A percentile compares a stretch with the other conserved stretches of the same genome.
phyloP scores from a whole-genome alignment of 768 basidiomycete genomes.

The Boletus reticuloceps region DNA sequence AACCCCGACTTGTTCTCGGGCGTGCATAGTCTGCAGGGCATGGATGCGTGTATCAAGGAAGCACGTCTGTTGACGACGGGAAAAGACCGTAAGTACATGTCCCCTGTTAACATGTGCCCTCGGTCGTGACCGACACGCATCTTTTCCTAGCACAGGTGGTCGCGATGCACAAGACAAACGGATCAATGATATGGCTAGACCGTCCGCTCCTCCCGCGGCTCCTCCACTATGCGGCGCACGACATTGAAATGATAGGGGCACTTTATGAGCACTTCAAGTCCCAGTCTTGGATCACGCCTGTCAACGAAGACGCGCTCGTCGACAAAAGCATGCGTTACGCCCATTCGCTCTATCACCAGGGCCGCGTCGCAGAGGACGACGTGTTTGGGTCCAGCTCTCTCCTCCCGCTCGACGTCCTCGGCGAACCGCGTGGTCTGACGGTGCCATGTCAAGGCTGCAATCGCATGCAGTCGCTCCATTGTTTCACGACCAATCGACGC shows the following conservation, averaged over 20 bases:
- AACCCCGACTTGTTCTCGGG: slow-evolving; percentile 25
- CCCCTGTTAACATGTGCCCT: neutral
- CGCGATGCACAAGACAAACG: slow-evolving; percentile 34
- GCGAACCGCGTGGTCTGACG: slow-evolving; percentile 23
- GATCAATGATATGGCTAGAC: slow-evolving; percentile 31
- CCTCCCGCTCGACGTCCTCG: slow-evolving; percentile 27
- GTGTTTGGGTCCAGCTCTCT: slow-evolving; percentile 21
- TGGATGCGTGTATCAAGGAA: slow-evolving; percentile 34
- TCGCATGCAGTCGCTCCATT: slow-evolving; percentile 28
- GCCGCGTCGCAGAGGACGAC: slow-evolving; percentile 24
- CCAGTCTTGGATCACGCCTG: slow-evolving; percentile 21
- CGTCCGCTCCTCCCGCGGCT: slow-evolving; percentile 38
- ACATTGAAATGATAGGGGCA: slow-evolving; percentile 37
- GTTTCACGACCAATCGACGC: slow-evolving; percentile 19
- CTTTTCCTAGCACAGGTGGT: slow-evolving; percentile 31
- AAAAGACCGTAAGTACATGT: slow-evolving; percentile 32
- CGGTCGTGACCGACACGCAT: neutral
- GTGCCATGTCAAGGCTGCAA: slow-evolving; percentile 26
- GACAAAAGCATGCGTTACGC: slow-evolving; percentile 31
- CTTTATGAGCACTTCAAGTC: slow-evolving; percentile 35
- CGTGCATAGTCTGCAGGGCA: slow-evolving; percentile 35
- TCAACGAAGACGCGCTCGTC: slow-evolving; percentile 12
- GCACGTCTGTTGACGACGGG: slow-evolving; percentile 22
- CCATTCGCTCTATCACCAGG: slow-evolving; percentile 26
- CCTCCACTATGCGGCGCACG: slow-evolving; percentile 41